Base-by-base conservation (phyloP, 192 early-diverging fungal genomes). In the Lobulomyces angularis region DNA sequence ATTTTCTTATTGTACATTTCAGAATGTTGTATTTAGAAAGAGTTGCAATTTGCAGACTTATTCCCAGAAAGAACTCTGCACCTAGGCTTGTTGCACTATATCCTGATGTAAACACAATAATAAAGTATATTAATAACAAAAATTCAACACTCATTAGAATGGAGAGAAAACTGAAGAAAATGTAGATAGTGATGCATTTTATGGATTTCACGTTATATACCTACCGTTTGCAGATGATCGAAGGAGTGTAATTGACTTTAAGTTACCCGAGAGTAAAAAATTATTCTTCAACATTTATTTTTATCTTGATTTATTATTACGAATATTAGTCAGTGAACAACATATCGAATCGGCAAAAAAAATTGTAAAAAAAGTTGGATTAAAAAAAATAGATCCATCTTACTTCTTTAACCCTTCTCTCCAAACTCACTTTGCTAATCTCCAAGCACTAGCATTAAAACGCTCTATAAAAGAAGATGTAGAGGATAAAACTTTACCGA, bases 211-310 rank as follows among this genome's bases (percentile, higher is more conserved):
- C 38, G 38, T 82, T 20, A 59, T 82, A 27, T 55, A 49, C 21
- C 38, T 88, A 21, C 85, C 85, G 12, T 88, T 71, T 64, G 71
- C 65, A n/a, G 83, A 88, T 43, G 85, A 88, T 43, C 61, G n/a
- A n/a, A n/a, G 80, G 28, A 61, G 85, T 8, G 24, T 22, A 19
- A 21, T 63, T 25, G 24, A 62, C 43, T 38, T 40, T 37, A n/a
- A 9, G 27, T 21, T 45, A 37, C 16, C 41, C 36, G 19, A 39
- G n/a, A 18, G 23, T 58, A 43, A 23, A 27, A 43, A 4, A 53
- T 56, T 24, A 7, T 6, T 19, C 26, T 33, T 33, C 33, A 26
- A 43, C 5, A 38, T 56, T 27, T 50, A 28, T 9, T 20, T 5
- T n/a, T 20, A 31, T 20, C 27, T 2, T 19, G 9, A 17, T 16